These are phyloP conservation scores for Intubia oerlemansii DNA, from an alignment of 2,329 filamentous ascomycete species.

Conservation along the genomic window DNA sequence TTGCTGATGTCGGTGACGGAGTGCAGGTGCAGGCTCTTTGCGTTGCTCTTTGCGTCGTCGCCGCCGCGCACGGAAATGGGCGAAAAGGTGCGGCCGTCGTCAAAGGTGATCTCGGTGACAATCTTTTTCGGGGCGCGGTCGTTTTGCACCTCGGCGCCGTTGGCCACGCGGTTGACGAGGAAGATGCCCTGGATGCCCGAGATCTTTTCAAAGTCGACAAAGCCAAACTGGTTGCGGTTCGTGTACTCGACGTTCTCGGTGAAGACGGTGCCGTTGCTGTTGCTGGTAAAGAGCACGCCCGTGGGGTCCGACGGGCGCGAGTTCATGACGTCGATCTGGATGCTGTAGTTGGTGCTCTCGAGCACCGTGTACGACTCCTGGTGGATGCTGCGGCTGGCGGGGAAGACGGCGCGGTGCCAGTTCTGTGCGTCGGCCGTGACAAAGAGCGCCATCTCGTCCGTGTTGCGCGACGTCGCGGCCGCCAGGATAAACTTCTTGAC, in stretches of 20 bases:
- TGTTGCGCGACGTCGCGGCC: slow-evolving; percentile 57
- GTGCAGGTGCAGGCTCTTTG: slow-evolving; percentile 54
- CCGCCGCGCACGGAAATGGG: slow-evolving; percentile 40
- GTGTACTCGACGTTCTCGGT: slow-evolving; percentile 81
- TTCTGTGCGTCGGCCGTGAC: slow-evolving; percentile 63
- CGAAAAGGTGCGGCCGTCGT: slow-evolving; percentile 78
- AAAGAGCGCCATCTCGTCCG: slow-evolving; percentile 80
- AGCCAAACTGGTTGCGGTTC: slow-evolving; percentile 54
- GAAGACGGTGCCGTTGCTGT: slow-evolving; percentile 94
- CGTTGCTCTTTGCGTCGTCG: not conserved
- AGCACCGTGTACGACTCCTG: slow-evolving; percentile 84
- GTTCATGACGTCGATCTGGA: slow-evolving; percentile 85
- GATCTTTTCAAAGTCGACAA: slow-evolving; percentile 91
- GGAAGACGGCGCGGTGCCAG: slow-evolving; percentile 88
- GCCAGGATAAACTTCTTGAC: slow-evolving; percentile 78
- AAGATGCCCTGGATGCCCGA: slow-evolving; percentile 81
- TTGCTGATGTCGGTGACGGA: slow-evolving; percentile 76
- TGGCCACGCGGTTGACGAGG: slow-evolving; percentile 73
- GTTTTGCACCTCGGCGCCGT: slow-evolving; percentile 53
- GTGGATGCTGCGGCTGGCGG: slow-evolving; percentile 54
- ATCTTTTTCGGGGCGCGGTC: slow-evolving; percentile 40
- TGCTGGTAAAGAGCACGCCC: slow-evolving; percentile 84
- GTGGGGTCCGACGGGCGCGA: slow-evolving; percentile 43
- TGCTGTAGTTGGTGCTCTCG: slow-evolving; percentile 93
- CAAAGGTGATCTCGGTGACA: slow-evolving; percentile 72